A percentile compares a stretch with the other conserved stretches of the same genome.
Conservation (phyloP, 129 eudicot species). For the Chrysanthemum lavandulifolium region DNA sequence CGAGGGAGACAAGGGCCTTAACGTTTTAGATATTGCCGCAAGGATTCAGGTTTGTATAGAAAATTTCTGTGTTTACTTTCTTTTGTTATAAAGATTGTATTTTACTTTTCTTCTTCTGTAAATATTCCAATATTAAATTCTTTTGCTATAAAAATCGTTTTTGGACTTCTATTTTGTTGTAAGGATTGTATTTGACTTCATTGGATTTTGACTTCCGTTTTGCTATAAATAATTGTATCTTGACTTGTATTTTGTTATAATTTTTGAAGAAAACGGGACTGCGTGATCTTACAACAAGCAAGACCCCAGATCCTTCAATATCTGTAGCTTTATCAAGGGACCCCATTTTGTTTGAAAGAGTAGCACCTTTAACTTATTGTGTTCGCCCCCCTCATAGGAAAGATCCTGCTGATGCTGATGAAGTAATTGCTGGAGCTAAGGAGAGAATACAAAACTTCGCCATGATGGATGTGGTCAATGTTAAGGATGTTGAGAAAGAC, state of each 20-base stretch:
- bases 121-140: neutral
- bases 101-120: too few relatives aligned
- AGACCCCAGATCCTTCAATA: slow-evolving; percentile 98
- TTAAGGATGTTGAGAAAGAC: slow-evolving; percentile 78
- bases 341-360: slow-evolving; percentile 83
- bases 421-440: slow-evolving; percentile 68
- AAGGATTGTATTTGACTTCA: neutral
- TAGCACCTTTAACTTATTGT: slow-evolving; percentile 90
- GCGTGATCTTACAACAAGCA: slow-evolving; percentile 85
- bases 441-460: slow-evolving; percentile 73
- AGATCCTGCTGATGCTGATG: slow-evolving; percentile 89
- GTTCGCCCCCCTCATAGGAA: slow-evolving; percentile 76
- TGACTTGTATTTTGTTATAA: neutral
- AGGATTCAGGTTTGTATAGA: slow-evolving; percentile 71
- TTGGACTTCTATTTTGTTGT: too few relatives aligned
- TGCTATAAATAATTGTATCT: slow-evolving; percentile 1
- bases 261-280: slow-evolving; percentile 70
- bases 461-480: slow-evolving; percentile 60
- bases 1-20: slow-evolving; percentile 71
- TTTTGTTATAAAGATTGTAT: neutral
- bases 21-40: slow-evolving; percentile 78
- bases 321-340: slow-evolving; percentile 97
- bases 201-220: neutral
- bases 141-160: too few relatives aligned
- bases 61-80: neutral